Evolutionary conservation across 495 filamentous ascomycete genomes (phyloP).

Genomic region (Penicillium odoratum): DNA sequence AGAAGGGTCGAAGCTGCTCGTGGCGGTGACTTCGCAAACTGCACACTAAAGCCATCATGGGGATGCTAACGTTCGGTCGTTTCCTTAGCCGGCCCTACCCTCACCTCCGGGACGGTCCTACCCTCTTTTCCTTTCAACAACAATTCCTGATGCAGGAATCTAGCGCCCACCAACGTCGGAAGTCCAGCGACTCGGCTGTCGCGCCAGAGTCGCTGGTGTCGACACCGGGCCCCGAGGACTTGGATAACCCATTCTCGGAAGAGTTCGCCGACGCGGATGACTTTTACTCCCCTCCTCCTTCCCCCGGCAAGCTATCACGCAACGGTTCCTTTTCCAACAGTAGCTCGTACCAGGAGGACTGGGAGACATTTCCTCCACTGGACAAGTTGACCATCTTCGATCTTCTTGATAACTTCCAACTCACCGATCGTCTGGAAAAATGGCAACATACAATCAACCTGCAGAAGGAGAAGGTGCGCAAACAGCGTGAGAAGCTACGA

Average conservation of each 20-base stretch:
- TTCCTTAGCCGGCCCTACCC: constrained; percentile 46
- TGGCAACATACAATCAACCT: constrained; percentile 73
- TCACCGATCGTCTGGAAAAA: constrained; percentile 85
- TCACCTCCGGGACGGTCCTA: constrained; percentile 40
- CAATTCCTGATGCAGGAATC: constrained; percentile 44
- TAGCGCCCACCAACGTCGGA: constrained; percentile 24
- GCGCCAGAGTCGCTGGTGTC: constrained; percentile 29
- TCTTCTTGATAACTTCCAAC: constrained; percentile 87
- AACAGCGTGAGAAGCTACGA: constrained; percentile 75
- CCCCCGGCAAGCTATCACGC: constrained; percentile 57
- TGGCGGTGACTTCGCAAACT: constrained; percentile 1
- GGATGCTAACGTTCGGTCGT: constrained; percentile 46
- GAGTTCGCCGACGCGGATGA: constrained; percentile 36
- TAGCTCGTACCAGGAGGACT: constrained; percentile 82
- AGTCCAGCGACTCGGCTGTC: constrained; percentile 25
- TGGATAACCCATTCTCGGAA: constrained; percentile 24
- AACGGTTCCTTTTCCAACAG: constrained; percentile 74
- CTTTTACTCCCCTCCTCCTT: constrained; percentile 36
- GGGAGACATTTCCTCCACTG: constrained; percentile 83
- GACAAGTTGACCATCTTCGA: constrained; percentile 92
- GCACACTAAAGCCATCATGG: constrained; percentile 26
- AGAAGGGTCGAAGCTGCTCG: constrained; percentile 3
- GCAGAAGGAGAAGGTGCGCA: constrained; percentile 83
- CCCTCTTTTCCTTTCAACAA: constrained; percentile 46
- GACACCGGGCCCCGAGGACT: constrained; percentile 16